Evolutionary conservation across 2,329 filamentous ascomycete species (phyloP).

Genomic region (Paraconiothyrium sp.): DNA sequence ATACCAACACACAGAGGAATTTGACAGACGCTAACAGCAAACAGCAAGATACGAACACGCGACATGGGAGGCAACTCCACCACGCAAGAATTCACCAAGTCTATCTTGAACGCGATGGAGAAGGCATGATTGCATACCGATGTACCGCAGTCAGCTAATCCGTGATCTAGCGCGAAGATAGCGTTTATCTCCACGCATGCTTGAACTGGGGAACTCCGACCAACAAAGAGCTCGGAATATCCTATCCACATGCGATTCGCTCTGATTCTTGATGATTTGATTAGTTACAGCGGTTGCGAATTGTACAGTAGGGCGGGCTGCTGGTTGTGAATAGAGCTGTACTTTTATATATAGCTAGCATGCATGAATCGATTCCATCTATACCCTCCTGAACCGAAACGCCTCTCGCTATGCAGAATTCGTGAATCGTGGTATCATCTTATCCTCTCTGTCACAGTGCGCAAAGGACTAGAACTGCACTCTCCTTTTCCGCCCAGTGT

Average conservation of each 20-base stretch:
- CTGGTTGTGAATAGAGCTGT: conserved; percentile 50
- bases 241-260: conserved; percentile 1
- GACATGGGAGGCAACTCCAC: conserved; percentile 94
- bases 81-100: conserved; percentile 94
- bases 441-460: background rate
- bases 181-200: conserved; percentile 17
- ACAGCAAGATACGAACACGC: conserved; percentile 83
- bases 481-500: conserved; percentile 88
- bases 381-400: conserved; percentile 34
- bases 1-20: background rate
- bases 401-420: conserved; percentile 47
- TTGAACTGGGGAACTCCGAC: conserved; percentile 15
- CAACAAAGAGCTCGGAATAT: background rate
- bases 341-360: conserved; percentile 53
- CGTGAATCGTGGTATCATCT: conserved; percentile 31
- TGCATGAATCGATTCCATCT: conserved; percentile 46
- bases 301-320: conserved; percentile 45
- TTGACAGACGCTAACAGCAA: conserved; percentile 39
- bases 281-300: conserved; percentile 30
- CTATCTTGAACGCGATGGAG: conserved; percentile 97
- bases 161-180: conserved; percentile 27
- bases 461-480: conserved; percentile 70
- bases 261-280: conserved; percentile 34
- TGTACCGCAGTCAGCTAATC: conserved; percentile 26
- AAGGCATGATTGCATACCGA: conserved; percentile 36